These are phyloP conservation scores for Cordia subcordata DNA, from an alignment of 257 asterid genomes.

Conservation along the genomic window DNA sequence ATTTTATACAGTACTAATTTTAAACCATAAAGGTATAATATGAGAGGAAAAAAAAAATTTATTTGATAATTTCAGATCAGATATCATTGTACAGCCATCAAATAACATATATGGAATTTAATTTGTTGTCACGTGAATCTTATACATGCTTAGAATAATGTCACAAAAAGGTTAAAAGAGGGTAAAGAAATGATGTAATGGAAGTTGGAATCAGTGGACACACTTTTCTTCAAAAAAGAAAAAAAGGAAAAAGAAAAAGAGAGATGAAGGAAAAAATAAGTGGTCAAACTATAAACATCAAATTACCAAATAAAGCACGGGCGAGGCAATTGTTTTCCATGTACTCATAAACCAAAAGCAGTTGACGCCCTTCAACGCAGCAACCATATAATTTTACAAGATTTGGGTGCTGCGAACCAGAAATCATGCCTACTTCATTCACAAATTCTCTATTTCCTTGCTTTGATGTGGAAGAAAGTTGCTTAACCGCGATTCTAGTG, in stretches of 20 bases:
- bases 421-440: slow-evolving; percentile 57
- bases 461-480: slow-evolving; percentile 53
- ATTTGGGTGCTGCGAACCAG: slow-evolving; percentile 62
- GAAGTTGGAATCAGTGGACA: background rate
- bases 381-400: slow-evolving; percentile 63
- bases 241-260: too few species aligned
- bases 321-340: slow-evolving; percentile 64
- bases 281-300: background rate
- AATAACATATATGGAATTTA: too few species aligned
- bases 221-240: too few species aligned
- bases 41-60: too few species aligned
- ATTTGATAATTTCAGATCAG: too few species aligned
- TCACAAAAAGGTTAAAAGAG: too few species aligned
- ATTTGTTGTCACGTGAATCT: too few species aligned
- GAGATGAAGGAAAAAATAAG: background rate
- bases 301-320: slow-evolving; percentile 48
- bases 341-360: slow-evolving; percentile 61
- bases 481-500: slow-evolving; percentile 53
- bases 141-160: too few species aligned
- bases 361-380: slow-evolving; percentile 58
- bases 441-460: slow-evolving; percentile 72
- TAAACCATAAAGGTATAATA: too few species aligned
- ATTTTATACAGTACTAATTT: too few species aligned
- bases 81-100: too few species aligned
- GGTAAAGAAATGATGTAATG: background rate